These are phyloP conservation scores for Tolypocladium capitatum DNA, from an alignment of 2,329 filamentous ascomycete species.

Conservation along the genomic window DNA sequence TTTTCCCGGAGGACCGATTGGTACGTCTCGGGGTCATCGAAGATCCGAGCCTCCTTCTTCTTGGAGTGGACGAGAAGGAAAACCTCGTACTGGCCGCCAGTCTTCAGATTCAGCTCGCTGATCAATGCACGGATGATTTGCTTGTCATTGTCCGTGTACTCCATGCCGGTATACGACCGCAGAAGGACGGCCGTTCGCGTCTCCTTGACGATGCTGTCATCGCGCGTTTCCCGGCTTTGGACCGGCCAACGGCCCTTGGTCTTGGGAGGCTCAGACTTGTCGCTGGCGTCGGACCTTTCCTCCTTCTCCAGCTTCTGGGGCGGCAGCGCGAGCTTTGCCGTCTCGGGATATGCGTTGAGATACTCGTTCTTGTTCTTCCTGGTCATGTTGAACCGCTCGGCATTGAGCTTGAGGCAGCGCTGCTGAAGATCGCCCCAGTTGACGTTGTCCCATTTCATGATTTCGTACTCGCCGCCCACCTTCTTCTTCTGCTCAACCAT, in stretches of 20 bases:
- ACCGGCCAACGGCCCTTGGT: conserved; percentile 6
- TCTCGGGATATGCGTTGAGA: conserved; percentile 26
- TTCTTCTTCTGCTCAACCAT: conserved; percentile 35
- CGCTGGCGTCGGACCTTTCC: background rate
- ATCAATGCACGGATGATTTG: conserved; percentile 69
- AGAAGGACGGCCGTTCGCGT: conserved; percentile 60
- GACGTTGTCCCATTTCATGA: conserved; percentile 47
- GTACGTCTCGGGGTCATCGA: conserved; percentile 45
- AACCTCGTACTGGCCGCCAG: conserved; percentile 70
- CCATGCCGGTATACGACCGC: conserved; percentile 60
- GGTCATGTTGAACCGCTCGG: conserved; percentile 42
- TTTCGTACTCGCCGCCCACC: conserved; percentile 21
- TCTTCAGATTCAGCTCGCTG: conserved; percentile 60
- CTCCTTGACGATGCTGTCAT: conserved; percentile 20
- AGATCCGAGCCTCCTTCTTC: conserved; percentile 43
- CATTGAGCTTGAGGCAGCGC: conserved; percentile 52
- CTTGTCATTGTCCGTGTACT: conserved; percentile 67
- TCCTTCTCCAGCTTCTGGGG: conserved; percentile 3
- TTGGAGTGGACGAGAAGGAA: conserved; percentile 72
- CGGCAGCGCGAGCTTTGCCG: conserved; percentile 7
- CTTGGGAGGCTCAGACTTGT: conserved; percentile 1
- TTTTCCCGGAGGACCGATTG: conserved; percentile 44
- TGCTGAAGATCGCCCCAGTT: conserved; percentile 61
- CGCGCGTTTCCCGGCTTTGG: conserved; percentile 2
- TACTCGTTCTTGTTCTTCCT: conserved; percentile 29